A percentile compares a stretch with the other conserved stretches of the same genome.
Evolutionary conservation across 176 grass and related monocot species (phyloP).

Genomic region (Poa annua): DNA sequence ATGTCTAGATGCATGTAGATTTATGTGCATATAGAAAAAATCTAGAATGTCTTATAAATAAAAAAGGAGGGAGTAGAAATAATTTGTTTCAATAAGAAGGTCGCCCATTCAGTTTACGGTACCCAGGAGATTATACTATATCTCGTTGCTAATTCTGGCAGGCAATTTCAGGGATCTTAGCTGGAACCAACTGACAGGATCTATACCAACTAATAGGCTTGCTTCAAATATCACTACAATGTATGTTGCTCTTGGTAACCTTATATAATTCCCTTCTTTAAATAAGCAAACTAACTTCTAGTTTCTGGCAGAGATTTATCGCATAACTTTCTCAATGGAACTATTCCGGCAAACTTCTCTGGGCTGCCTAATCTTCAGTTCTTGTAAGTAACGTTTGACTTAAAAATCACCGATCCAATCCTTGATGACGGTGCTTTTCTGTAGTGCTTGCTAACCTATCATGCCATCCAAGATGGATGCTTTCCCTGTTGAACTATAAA

Average conservation of each 20-base stretch:
- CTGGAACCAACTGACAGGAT: constrained; percentile 82
- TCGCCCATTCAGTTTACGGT: not conserved
- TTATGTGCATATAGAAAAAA: no score
- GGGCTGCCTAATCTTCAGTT: constrained; percentile 78
- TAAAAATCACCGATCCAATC: not conserved
- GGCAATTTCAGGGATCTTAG: constrained; percentile 96
- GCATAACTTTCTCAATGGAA: constrained; percentile 76
- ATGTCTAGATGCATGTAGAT: no score
- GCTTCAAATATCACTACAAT: constrained; percentile 76
- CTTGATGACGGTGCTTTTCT: not conserved
- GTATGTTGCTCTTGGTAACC: constrained; percentile 51
- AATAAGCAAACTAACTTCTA: constrained; percentile 29
- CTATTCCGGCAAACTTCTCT: constrained; percentile 70
- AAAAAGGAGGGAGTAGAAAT: no score
- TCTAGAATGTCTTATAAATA: no score
- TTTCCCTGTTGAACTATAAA: constrained; percentile 30
- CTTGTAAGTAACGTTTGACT: constrained; percentile 65
- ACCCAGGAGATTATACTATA: not conserved
- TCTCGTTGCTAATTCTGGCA: constrained; percentile 17
- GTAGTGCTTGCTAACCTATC: not conserved
- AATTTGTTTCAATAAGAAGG: not conserved
- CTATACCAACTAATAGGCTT: constrained; percentile 72
- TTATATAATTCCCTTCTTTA: constrained; percentile 12
- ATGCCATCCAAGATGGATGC: not conserved
- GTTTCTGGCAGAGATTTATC: constrained; percentile 67